Base-by-base conservation (phyloP, 2,329 filamentous ascomycete genomes). In the Ascochyta viciae-villosae region DNA sequence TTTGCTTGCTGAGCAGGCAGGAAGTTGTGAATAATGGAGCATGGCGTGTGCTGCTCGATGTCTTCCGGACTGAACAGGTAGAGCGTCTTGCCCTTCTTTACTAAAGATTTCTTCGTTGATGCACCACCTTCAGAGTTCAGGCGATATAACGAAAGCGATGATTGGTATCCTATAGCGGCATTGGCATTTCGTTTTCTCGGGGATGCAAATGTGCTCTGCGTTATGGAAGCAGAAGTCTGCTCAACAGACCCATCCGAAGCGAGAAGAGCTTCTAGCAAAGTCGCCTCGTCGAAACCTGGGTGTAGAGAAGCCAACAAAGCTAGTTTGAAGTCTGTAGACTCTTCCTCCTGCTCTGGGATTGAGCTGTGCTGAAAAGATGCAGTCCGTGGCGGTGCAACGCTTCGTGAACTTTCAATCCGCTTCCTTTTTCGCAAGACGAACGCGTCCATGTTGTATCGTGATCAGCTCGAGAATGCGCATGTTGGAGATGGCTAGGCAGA, bases 21-120 rank as follows among this genome's bases (percentile, higher is more conserved):
- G 65, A 98, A 97, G 68, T 96, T 95, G 76, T 96, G 92, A 51
- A 97, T 87, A 62, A 98, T 90, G 10, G 91, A 93, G 76, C 93
- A 97, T 1, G 95, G 92, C 0, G 94, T 96, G 70, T 96, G 85
- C 23, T 85, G 82, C 44, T 91, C 89, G 41, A 98, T 86, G 65
- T 96, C 92, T 35, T 86, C 81, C 0, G 93, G 90, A 38, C 90
- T 87, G 74, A 90, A 98, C 0, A 98, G 81, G 70, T 94, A 90
- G 2, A 98, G 77, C 0, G 94, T 97, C 64, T 87, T 86, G 12
- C 93, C 94, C 71, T 89, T 96, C 67, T 85, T 89, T 0, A 89
- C 87, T 57, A 90, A 76, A 0, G 83, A 61, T 61, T 80, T 79
- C 56, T 74, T 72, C 3, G 45, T 41, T 1, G 45, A 23, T 0